phyloP scores from a whole-genome alignment of 2,329 filamentous ascomycete species.

The Diaporthe aspalathi region DNA sequence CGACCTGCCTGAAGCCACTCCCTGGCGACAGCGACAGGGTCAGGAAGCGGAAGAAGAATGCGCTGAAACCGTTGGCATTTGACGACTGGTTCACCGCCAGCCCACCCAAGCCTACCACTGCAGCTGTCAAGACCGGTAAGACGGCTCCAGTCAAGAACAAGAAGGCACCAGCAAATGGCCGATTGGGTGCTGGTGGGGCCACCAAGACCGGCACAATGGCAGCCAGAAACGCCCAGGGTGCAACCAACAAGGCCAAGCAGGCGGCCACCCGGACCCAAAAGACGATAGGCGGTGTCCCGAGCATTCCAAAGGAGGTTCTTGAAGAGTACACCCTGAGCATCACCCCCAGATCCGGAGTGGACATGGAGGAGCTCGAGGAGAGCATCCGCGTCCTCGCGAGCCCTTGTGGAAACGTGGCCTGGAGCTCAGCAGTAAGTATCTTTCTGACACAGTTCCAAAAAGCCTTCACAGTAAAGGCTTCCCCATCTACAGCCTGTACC shows the following conservation, averaged over 20 bases:
- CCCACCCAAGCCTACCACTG: neutral
- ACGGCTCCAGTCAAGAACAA: neutral
- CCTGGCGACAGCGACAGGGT: neutral
- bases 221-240: neutral
- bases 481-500: too few relatives aligned
- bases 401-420: conserved; percentile 6
- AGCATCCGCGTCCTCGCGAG: neutral
- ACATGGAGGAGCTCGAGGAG: neutral
- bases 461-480: too few relatives aligned
- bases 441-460: too few relatives aligned
- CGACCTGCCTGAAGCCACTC: neutral
- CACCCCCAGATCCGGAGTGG: neutral
- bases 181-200: too few relatives aligned
- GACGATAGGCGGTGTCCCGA: too few relatives aligned
- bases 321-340: conserved; percentile 4
- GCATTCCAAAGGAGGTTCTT: conserved; percentile 1
- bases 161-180: neutral
- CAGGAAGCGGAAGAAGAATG: neutral
- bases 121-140: neutral
- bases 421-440: neutral
- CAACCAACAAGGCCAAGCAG: neutral
- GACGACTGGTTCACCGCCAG: too few relatives aligned
- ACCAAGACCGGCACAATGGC: neutral
- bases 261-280: neutral
- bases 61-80: neutral